phyloP scores from a whole-genome alignment of 2,329 filamentous ascomycete species.

The Fusarium pseudocircinatum region DNA sequence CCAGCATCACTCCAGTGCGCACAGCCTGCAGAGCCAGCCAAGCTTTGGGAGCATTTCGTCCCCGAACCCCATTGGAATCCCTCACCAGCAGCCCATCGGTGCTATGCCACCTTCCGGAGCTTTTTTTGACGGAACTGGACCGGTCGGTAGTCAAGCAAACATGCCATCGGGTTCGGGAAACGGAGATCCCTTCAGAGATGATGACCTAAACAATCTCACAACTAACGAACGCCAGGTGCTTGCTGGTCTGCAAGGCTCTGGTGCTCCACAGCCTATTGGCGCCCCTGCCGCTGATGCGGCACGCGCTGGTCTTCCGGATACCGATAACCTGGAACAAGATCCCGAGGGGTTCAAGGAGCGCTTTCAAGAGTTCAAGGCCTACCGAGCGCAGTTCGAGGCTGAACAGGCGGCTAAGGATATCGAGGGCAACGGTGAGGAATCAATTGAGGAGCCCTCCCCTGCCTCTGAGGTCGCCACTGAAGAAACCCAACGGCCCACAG shows the following conservation, averaged over 20 bases:
- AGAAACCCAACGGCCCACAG: constrained; percentile 16
- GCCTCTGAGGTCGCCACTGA: constrained; percentile 13
- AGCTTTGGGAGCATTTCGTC: constrained; percentile 95
- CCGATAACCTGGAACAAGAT: constrained; percentile 63
- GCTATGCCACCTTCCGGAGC: constrained; percentile 69
- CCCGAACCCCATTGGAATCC: constrained; percentile 77
- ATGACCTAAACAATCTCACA: constrained; percentile 76
- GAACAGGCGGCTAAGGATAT: constrained; percentile 52
- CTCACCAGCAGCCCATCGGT: constrained; percentile 61
- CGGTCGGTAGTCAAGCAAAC: constrained; percentile 46
- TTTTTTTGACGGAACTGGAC: constrained; percentile 72
- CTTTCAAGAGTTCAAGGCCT: constrained; percentile 82
- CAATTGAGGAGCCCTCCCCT: constrained; percentile 25
- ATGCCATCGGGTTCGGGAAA: constrained; percentile 45
- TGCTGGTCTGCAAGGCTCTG: constrained; percentile 48
- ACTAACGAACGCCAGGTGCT: constrained; percentile 64
- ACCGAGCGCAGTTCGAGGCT: constrained; percentile 77
- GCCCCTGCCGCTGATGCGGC: constrained; percentile 47
- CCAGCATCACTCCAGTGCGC: constrained; percentile 93
- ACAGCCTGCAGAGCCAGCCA: constrained; percentile 95
- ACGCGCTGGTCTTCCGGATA: constrained; percentile 59
- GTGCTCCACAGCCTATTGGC: constrained; percentile 52
- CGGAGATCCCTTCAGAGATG: constrained; percentile 70
- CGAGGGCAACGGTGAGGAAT: constrained; percentile 49
- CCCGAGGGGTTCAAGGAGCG: constrained; percentile 73